Evolutionary conservation across 495 filamentous ascomycete species (phyloP), one percentile per base, ranked within the genome.

Genomic region (Lophium mytilinum): DNA sequence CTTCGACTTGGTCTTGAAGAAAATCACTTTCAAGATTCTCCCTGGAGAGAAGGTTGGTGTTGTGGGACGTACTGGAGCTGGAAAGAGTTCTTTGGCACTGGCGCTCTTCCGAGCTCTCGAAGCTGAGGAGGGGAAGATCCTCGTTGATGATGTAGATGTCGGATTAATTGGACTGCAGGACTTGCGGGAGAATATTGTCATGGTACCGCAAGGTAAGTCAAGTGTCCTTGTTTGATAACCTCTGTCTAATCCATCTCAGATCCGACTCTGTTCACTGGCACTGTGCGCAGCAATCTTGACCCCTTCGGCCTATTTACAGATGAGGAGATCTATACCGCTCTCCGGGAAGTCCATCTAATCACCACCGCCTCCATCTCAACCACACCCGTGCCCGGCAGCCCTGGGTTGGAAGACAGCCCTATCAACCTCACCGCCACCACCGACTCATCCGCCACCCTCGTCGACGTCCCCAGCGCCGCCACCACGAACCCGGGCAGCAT

Each of bases 91-190:
- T 6, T 79, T 99, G 8, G 89, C 94, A 6, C 75, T 99, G 50
- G 93, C 94, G 10, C 80, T 99, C n/a, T 97, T 99, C 80, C 82
- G 94, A 52, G 89, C 90, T n/a, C 73, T 99, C 36, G 94, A 97
- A 69, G 91, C 94, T 5, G 91, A 95, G 63, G 79, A 81, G 45
- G 94, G 94, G 55, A 86, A 85, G 66, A 96, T 99, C 56, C 57
- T 91, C 8, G 89, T 99, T 52, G 94, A 99, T 62, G 87, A 82
- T 48, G 75, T 99, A 21, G 89, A 97, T 67, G 90, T 96, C 65
- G 83, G 88, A 42, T 73, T 75, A 48, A 96, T 97, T 62, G 94
- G 94, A 7, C 79, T 97, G 24, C 86, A 86, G 50, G 92, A 97
- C 72, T 78, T 99, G 57, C 84, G 94, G 42, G 87, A 96, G 73